phyloP scores from a whole-genome alignment of 805 yeast genomes.

The Isabelozyma gotoi region DNA sequence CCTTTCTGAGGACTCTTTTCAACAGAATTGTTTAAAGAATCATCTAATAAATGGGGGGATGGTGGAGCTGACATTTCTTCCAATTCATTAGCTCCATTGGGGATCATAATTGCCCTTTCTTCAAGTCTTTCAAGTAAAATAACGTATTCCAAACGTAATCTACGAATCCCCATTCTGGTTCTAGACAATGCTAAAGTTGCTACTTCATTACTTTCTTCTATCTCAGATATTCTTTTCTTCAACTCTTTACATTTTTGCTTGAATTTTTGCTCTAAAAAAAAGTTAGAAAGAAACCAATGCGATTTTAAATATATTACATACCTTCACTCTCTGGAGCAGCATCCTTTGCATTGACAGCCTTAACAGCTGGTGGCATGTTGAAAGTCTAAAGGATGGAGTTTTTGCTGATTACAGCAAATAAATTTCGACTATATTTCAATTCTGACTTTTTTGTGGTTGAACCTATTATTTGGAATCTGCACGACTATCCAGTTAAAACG shows the following conservation, averaged over 20 bases:
- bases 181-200: conserved; percentile 75
- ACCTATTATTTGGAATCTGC: too few species aligned
- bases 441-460: too few species aligned
- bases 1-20: conserved; percentile 13
- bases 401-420: too few species aligned
- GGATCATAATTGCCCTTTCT: conserved; percentile 39
- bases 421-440: too few species aligned
- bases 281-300: conserved; percentile 4
- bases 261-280: conserved; percentile 36
- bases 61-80: conserved; percentile 43
- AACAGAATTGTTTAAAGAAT: conserved; percentile 21
- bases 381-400: too few species aligned
- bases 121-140: conserved; percentile 80
- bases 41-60: conserved; percentile 35
- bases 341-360: conserved; percentile 15
- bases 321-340: conserved; percentile 41
- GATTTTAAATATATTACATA: conserved; percentile 17
- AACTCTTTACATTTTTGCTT: conserved; percentile 71
- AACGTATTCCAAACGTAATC: conserved; percentile 81
- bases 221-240: conserved; percentile 63
- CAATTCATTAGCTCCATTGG: conserved; percentile 20
- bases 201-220: conserved; percentile 76
- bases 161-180: conserved; percentile 69
- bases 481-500: too few species aligned
- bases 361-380: conserved; percentile 9